Evolutionary conservation across 139 green algal species (phyloP).

Genomic region (Edaphochlamys debaryana): DNA sequence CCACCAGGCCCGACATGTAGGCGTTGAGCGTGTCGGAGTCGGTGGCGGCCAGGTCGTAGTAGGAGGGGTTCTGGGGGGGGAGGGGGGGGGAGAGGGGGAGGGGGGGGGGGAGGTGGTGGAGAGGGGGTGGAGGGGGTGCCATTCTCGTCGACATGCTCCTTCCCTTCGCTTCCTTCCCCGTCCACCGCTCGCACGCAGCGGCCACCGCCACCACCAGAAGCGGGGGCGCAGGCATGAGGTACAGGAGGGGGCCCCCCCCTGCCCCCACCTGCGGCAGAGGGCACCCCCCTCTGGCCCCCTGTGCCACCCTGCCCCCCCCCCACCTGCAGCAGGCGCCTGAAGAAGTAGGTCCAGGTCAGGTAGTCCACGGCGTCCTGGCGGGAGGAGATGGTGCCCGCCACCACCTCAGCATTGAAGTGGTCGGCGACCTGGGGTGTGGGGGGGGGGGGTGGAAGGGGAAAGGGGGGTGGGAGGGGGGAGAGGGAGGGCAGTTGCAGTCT

Average conservation of each 20-base stretch:
- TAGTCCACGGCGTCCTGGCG: constrained; percentile 94
- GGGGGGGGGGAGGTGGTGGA: too few relatives aligned
- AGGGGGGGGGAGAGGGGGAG: too few relatives aligned
- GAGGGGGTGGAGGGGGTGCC: too few relatives aligned
- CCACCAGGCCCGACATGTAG: constrained; percentile 85
- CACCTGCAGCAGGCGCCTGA: constrained; percentile 55
- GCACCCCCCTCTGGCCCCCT: too few relatives aligned
- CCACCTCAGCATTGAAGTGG: constrained; percentile 97
- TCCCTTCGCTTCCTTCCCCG: too few relatives aligned
- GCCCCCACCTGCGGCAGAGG: too few relatives aligned
- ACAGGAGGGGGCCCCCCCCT: too few relatives aligned
- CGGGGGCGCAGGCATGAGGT: too few relatives aligned
- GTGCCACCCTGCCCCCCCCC: not conserved
- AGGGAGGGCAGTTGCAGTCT: not conserved
- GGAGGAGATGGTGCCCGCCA: constrained; percentile 76
- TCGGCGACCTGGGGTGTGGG: constrained; percentile 87
- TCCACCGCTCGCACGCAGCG: too few relatives aligned
- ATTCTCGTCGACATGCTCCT: too few relatives aligned
- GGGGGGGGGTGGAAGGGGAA: not conserved
- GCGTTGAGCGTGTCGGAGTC: constrained; percentile 70
- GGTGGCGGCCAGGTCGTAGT: constrained; percentile 89
- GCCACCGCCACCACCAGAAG: too few relatives aligned
- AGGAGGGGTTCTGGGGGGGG: constrained; percentile 91
- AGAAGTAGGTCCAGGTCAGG: constrained; percentile 98
- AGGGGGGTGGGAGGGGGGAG: not conserved